These are phyloP conservation scores for Neurospora tetrasperma DNA, from an alignment of 495 filamentous ascomycete genomes.

Conservation along the genomic window DNA sequence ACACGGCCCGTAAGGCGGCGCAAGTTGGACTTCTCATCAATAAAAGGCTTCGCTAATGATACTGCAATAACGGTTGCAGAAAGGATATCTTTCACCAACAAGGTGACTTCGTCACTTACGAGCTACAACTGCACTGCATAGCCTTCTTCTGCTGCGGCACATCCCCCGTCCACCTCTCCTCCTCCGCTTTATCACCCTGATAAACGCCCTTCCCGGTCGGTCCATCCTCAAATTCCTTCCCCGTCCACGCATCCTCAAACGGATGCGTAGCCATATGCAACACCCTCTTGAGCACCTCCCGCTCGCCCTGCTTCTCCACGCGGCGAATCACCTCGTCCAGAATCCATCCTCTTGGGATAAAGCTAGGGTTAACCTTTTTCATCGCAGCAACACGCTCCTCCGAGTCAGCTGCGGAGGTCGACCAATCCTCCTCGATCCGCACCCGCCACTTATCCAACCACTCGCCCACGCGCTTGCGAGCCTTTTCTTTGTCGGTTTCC, in stretches of 20 bases:
- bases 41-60: neutral
- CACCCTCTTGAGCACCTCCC: constrained; percentile 60
- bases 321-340: constrained; percentile 83
- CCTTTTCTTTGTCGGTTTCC: constrained; percentile 48
- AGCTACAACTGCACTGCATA: constrained; percentile 85
- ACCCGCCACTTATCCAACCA: constrained; percentile 69
- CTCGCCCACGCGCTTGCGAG: constrained; percentile 50
- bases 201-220: constrained; percentile 13
- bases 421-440: constrained; percentile 66
- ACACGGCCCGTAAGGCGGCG: neutral
- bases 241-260: constrained; percentile 71
- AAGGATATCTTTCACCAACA: neutral
- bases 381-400: constrained; percentile 56
- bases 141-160: constrained; percentile 66
- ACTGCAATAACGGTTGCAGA: neutral
- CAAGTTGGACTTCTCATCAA: neutral
- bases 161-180: constrained; percentile 77
- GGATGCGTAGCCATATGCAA: constrained; percentile 75
- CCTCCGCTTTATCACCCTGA: constrained; percentile 55
- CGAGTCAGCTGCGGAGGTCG: constrained; percentile 42
- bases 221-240: constrained; percentile 22
- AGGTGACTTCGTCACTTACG: constrained; percentile 15
- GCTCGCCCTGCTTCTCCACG: constrained; percentile 75
- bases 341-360: constrained; percentile 81
- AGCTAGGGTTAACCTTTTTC: constrained; percentile 84